Conservation (phyloP, 805 yeast species). For the Kluyveromyces aestuarii region DNA sequence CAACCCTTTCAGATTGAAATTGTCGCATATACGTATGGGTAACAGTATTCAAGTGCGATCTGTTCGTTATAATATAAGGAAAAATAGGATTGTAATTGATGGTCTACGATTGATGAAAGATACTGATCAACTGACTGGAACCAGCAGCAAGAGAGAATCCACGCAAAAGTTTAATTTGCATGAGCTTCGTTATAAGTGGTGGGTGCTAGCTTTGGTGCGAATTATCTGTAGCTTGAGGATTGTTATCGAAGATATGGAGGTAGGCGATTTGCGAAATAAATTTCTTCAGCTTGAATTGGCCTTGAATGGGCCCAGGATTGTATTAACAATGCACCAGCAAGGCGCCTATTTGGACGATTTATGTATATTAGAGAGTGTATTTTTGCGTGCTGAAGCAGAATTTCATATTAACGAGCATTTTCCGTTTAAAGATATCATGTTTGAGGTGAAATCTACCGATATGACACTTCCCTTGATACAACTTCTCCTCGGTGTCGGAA, state of each 20-base stretch:
- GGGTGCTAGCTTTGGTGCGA: background rate
- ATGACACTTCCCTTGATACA: conserved; percentile 10
- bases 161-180: too few relatives aligned
- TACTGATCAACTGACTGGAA: background rate
- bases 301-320: background rate
- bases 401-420: background rate
- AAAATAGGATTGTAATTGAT: conserved; percentile 10
- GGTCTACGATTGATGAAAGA: conserved; percentile 3
- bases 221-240: background rate
- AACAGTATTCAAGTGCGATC: conserved; percentile 9
- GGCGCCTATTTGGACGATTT: background rate
- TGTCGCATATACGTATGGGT: conserved; percentile 8
- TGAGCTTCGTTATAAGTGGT: background rate
- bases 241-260: background rate
- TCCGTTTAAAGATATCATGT: background rate
- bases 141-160: background rate
- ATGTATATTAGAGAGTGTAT: background rate
- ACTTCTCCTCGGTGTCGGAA: background rate
- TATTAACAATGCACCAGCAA: background rate
- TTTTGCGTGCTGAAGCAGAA: background rate
- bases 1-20: conserved; percentile 15
- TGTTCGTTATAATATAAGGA: conserved; percentile 12
- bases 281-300: background rate
- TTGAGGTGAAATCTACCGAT: conserved; percentile 18
- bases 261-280: background rate